phyloP scores from a whole-genome alignment of 495 filamentous ascomycete genomes.

The Penicillium fimorum region DNA sequence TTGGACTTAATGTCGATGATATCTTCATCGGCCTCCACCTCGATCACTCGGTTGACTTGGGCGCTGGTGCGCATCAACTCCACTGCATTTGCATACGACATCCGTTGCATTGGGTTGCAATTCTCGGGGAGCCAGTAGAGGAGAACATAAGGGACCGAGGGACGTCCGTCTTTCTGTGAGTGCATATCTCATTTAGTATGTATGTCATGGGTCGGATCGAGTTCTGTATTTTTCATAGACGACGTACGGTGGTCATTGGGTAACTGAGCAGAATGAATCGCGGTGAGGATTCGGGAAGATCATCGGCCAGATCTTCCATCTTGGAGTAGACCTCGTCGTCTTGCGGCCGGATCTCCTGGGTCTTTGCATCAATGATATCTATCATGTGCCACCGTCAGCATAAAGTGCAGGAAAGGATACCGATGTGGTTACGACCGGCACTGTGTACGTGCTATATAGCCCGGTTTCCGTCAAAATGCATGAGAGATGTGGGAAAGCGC shows the following conservation, averaged over 20 bases:
- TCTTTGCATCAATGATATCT: conserved; percentile 76
- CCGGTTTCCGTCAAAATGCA: background rate
- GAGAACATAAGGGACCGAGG: conserved; percentile 82
- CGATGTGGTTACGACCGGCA: background rate
- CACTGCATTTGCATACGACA: conserved; percentile 94
- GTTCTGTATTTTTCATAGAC: background rate
- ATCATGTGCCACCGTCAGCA: conserved; percentile 5
- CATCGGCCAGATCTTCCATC: conserved; percentile 76
- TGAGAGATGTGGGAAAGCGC: background rate
- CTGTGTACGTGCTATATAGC: background rate
- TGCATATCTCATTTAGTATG: conserved; percentile 3
- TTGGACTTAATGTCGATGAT: conserved; percentile 70
- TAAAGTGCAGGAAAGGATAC: background rate
- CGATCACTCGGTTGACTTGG: conserved; percentile 77
- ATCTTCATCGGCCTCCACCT: conserved; percentile 74
- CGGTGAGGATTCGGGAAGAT: conserved; percentile 89
- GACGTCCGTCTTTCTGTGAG: conserved; percentile 57
- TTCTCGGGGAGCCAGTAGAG: conserved; percentile 90
- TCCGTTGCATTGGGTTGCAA: conserved; percentile 76
- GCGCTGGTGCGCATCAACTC: conserved; percentile 90
- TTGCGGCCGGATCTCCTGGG: conserved; percentile 75
- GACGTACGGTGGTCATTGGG: conserved; percentile 73
- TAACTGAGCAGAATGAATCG: conserved; percentile 88
- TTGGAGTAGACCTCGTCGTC: conserved; percentile 76
- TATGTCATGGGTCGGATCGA: background rate